These are phyloP conservation scores for Apophysomyces variabilis DNA, from an alignment of 371 early-diverging fungal species.

Conservation along the genomic window DNA sequence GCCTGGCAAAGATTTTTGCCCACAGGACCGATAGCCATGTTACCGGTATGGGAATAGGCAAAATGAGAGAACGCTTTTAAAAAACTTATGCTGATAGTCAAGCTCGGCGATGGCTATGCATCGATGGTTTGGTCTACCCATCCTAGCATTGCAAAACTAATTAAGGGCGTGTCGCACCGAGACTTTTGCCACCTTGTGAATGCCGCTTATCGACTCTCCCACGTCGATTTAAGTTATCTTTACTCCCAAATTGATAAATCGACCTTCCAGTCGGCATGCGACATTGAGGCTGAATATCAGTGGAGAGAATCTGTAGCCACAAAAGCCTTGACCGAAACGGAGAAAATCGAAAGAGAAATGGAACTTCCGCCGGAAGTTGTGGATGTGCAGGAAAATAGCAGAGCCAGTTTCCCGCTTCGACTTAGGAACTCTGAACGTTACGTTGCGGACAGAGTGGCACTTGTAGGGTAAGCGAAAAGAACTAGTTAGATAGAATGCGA, in stretches of 20 bases:
- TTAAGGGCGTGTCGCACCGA: constrained; percentile 63
- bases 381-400: constrained; percentile 65
- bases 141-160: constrained; percentile 62
- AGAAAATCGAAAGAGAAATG: constrained; percentile 27
- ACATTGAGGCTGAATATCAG: constrained; percentile 61
- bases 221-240: constrained; percentile 78
- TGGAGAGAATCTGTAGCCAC: constrained; percentile 69
- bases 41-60: constrained; percentile 67
- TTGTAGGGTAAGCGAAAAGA: constrained; percentile 73
- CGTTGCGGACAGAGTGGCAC: constrained; percentile 78
- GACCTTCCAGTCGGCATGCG: constrained; percentile 42
- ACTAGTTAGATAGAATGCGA: too few relatives aligned
- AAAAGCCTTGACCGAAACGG: constrained; percentile 30
- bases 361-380: constrained; percentile 67
- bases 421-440: constrained; percentile 81
- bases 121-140: constrained; percentile 94
- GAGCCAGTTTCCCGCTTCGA: constrained; percentile 87
- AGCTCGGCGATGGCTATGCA: constrained; percentile 64
- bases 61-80: neutral
- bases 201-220: constrained; percentile 76
- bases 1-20: constrained; percentile 97
- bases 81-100: constrained; percentile 2
- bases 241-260: constrained; percentile 55
- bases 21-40: constrained; percentile 90
- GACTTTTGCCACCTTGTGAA: constrained; percentile 79